Evolutionary conservation across 2,329 filamentous ascomycete genomes (phyloP), one percentile per base, ranked within the genome.

Genomic region (Colletotrichum sp.): DNA sequence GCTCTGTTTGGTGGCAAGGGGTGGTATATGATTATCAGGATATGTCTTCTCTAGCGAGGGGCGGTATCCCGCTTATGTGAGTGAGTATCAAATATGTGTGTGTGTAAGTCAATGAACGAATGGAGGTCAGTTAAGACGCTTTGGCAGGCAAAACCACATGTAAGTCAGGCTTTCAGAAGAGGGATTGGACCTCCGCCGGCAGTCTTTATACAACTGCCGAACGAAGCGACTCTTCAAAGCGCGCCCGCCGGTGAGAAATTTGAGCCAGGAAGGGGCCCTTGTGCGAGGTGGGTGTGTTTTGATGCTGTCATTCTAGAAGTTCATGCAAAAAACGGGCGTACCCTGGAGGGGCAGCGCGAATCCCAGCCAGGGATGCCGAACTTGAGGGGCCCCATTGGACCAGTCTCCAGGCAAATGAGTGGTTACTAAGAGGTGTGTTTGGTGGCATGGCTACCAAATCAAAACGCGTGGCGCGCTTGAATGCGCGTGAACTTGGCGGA

Each of bases 281-380:
- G 32, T 59, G 26, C 34, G 64, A 52, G 32, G 67, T 65, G 67
- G 59, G 63, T 76, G 66, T 71, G 36, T 60, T 69, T 55, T 71
- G 74, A 68, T 74, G 75, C 61, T 71, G 60, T 72, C 75, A 77
- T 79, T 79, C 74, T 73, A 75, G 61, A 70, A 77, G 61, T 78
- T 79, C 77, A 79, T 79, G 78, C 78, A 71, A 72, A 72, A 32
- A 36, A 39, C 70, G 60, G 55, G 74, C 76, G 61, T 67, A 77
- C 57, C 76, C 76, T 34, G 73, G 69, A 55, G 30, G 30, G 18
- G 48, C 15, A 39, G 43, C 67, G 70, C 43, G 70, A 72, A 75
- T 52, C 72, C 74, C 57, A 21, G 65, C 55, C n/a, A 74, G 65
- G 64, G 64, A 48, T 73, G 71, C 43, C 34, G 28, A 48, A 24